These are phyloP conservation scores for Cordyceps javanica DNA, from an alignment of 2,329 filamentous ascomycete genomes.

Conservation along the genomic window DNA sequence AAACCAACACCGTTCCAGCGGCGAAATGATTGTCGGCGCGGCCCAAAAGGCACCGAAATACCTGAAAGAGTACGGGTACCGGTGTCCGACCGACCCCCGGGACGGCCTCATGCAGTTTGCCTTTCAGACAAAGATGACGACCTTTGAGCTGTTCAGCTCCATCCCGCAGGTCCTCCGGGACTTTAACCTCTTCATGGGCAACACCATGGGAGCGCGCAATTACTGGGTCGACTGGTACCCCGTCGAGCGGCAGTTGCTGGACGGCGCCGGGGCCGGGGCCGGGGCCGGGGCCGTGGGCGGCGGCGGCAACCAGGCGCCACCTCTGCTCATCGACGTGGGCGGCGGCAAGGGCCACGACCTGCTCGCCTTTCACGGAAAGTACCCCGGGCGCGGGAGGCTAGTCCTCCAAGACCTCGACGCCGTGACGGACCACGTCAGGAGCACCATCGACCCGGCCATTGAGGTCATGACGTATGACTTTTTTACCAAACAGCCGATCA, in stretches of 20 bases:
- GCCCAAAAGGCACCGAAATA: constrained; percentile 5
- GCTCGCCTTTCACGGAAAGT: constrained; percentile 19
- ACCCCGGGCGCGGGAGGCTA: constrained; percentile 18
- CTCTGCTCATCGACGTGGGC: constrained; percentile 26
- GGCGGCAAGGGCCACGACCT: constrained; percentile 26
- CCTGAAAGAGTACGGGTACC: neutral
- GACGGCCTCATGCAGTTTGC: constrained; percentile 2
- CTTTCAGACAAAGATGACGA: neutral
- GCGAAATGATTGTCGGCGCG: constrained; percentile 9
- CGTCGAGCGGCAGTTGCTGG: constrained; percentile 21
- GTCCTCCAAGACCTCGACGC: constrained; percentile 23
- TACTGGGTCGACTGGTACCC: constrained; percentile 17
- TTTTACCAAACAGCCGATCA: constrained; percentile 26
- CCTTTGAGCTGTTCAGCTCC: neutral
- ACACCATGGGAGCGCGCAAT: neutral
- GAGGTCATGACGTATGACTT: constrained; percentile 28
- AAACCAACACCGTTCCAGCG: neutral
- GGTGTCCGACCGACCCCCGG: neutral
- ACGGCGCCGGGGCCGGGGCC: constrained; percentile 16
- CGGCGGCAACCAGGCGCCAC: no score
- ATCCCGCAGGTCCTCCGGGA: neutral
- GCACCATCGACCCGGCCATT: constrained; percentile 17
- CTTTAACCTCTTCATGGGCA: constrained; percentile 1
- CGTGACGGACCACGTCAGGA: constrained; percentile 18
- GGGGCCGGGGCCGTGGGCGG: no score